A percentile compares a stretch with the other conserved stretches of the same genome.
These are phyloP conservation scores for Chalaropsis thielavioides DNA, from an alignment of 2,329 filamentous ascomycete species.

Conservation along the genomic window DNA sequence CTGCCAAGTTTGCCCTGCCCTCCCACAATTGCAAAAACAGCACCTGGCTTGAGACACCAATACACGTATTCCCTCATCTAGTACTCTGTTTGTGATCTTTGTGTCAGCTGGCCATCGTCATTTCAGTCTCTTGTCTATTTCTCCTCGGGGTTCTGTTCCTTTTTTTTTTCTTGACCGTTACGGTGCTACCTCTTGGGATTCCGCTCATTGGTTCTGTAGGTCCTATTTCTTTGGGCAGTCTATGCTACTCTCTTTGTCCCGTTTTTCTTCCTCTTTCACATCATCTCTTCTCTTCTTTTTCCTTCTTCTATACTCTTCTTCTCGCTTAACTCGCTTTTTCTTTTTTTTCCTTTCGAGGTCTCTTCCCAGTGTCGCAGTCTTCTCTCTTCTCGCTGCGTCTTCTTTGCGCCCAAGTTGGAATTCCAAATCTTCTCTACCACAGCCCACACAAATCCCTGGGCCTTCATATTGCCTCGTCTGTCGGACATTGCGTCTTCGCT, in stretches of 20 bases:
- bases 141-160: background rate
- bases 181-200: background rate
- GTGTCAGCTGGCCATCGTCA: background rate
- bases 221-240: background rate
- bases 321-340: constrained; percentile 11
- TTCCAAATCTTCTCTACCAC: background rate
- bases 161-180: background rate
- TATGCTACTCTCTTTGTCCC: background rate
- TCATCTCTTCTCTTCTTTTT: constrained; percentile 6
- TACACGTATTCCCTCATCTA: background rate
- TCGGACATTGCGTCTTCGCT: background rate
- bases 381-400: background rate
- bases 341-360: background rate
- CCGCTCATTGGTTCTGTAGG: background rate
- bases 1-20: constrained; percentile 3
- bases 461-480: background rate
- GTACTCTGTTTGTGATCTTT: background rate
- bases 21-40: background rate
- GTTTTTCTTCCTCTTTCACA: background rate
- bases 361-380: background rate
- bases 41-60: background rate
- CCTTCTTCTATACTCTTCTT: background rate
- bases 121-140: background rate
- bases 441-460: background rate
- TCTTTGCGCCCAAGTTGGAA: background rate